These are phyloP conservation scores for Tuber melanosporum DNA, from an alignment of 495 filamentous ascomycete species.

Conservation along the genomic window DNA sequence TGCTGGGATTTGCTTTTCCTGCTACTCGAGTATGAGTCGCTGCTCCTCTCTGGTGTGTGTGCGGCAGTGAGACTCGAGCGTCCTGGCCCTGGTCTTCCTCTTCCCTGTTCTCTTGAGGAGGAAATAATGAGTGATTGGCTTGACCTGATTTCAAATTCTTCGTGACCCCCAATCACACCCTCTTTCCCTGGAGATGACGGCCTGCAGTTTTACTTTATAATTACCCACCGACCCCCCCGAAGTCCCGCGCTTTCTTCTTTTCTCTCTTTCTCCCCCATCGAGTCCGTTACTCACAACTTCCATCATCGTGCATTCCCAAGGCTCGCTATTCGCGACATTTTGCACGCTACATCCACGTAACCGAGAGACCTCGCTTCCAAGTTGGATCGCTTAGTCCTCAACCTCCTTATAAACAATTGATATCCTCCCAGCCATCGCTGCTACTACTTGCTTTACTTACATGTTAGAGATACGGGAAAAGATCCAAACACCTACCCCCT, in stretches of 20 bases:
- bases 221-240: conserved; percentile 17
- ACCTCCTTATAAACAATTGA: background rate
- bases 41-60: background rate
- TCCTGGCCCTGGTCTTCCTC: no score
- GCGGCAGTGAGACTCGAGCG: background rate
- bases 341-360: conserved; percentile 14
- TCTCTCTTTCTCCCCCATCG: conserved; percentile 14
- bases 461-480: conserved; percentile 39
- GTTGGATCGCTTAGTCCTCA: background rate
- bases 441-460: conserved; percentile 25
- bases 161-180: background rate
- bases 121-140: no score
- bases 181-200: no score
- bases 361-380: conserved; percentile 29
- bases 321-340: conserved; percentile 33
- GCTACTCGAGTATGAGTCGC: background rate
- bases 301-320: conserved; percentile 41
- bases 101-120: no score
- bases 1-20: background rate
- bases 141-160: background rate
- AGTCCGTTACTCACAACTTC: conserved; percentile 27
- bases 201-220: conserved; percentile 13
- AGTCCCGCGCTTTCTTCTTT: conserved; percentile 15
- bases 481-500: conserved; percentile 23
- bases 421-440: background rate